Evolutionary conservation across 176 grass and related monocot genomes (phyloP), one percentile per base, ranked within the genome.

Genomic region (Zoysia japonica): DNA sequence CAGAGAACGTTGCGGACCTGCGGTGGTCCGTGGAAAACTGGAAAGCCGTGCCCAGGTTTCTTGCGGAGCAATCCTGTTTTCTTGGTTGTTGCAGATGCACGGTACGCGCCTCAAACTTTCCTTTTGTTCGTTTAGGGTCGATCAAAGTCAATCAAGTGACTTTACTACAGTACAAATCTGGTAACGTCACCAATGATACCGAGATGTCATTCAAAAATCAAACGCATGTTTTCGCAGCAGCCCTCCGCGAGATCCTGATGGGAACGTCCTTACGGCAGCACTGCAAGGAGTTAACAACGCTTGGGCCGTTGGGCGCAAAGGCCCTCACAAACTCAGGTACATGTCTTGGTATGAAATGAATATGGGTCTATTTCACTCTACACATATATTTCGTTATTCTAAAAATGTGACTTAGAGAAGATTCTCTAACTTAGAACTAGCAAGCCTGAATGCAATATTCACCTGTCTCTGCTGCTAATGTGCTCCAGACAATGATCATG

Each of bases 401-500:
- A 28, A 28, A 28, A 28, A 28, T 28, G 28, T 28, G 28, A 28
- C 28, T 28, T 28, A 28, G 28, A 28, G 28, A 28, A 28, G 28
- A 28, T 28, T 28, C 28, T 28, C 28, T 28, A 28, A 28, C 28
- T 28, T 28, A 28, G 28, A 28, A 28, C 28, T 28, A 28, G 28
- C 28, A 28, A 28, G 28, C 28, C 28, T 28, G 28, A 28, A 28
- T 28, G 28, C 0, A 28, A 28, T 43, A 15, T 6, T 79, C 41
- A 97, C 87, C 91, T 94, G 77, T 94, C 85, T 69, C 82, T 90
- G 77, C 94, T 97, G 77, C 94, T 94, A 66, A 94, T 97, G 81
- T 97, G 94, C 82, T 94, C 82, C 44, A 97, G 85, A 87, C 94
- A 97, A 60, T 97, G 94, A 49, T 97, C 89, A 8, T 97, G 91